Base-by-base conservation (phyloP, 1,284 basidiomycete genomes). In the Amylostereum areolatum region DNA sequence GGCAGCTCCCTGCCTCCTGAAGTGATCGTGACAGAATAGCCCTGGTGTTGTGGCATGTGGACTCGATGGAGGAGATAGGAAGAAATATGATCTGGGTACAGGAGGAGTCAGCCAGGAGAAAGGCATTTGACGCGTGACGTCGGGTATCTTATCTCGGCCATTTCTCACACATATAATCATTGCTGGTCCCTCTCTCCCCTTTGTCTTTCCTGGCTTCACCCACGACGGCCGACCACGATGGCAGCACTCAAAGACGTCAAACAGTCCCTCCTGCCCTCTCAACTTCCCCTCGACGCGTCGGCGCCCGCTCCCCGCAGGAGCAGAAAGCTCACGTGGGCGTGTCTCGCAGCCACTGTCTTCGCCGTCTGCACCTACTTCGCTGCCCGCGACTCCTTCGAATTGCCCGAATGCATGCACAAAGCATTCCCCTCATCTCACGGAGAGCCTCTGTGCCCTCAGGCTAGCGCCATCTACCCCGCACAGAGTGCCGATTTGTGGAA, bases 361-460 rank as follows among this genome's bases (percentile, higher is more conserved):
- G 41, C 41, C 7, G 41, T 28, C 25, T 25, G n/a, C 7, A 27
- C 30, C 18, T 43, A 43, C 28, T 29, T 43, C 27, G 41, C 25
- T 8, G 29, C 27, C 18, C n/a, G n/a, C 29, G 30, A 7, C 29
- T 29, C 29, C 18, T 34, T 45, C 44, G n/a, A 24, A 25, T 18
- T 28, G 12, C 29, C 29, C 9, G 12, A 24, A 10, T 9, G 24
- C 34, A 45, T 32, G 47, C 31, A 27, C 25, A 11, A 12, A 11
- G 25, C 27, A 8, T 28, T 28, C 41, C 30, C 41, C 12, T 25
- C n/a, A 7, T 35, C 43, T 5, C 48, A 39, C 25, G 44, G 51
- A 35, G 42, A 31, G 6, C 47, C 49, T 11, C 49, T 66, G 43
- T 83, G 81, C 59, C 66, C 71, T n/a, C 79, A 82, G 57, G 66